Evolutionary conservation across 108 stramenopile species (phyloP).

Genomic region (Nannochloropsis oceanica): DNA sequence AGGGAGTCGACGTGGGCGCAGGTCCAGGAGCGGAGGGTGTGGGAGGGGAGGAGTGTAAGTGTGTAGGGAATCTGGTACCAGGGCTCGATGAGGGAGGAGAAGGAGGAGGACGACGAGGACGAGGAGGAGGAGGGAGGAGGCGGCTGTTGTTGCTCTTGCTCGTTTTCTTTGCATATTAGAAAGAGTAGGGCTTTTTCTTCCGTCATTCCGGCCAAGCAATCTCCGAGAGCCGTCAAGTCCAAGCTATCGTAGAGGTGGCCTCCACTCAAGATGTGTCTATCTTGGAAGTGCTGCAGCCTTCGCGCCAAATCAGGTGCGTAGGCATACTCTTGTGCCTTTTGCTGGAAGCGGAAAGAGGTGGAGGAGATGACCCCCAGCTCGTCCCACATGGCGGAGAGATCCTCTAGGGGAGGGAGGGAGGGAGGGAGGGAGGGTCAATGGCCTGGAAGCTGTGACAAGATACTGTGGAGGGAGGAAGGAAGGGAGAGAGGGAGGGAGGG

Average conservation of each 20-base stretch:
- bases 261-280: slow-evolving; percentile 6
- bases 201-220: not conserved
- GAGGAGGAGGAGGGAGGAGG: not conserved
- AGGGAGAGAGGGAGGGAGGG: not conserved
- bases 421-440: not conserved
- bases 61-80: slow-evolving; percentile 79
- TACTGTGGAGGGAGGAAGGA: not conserved
- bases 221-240: not conserved
- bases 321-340: slow-evolving; percentile 5
- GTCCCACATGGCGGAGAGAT: not conserved
- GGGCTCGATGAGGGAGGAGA: slow-evolving; percentile 33
- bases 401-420: not conserved
- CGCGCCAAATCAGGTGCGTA: slow-evolving; percentile 9
- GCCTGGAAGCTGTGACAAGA: too few species aligned
- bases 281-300: slow-evolving; percentile 4
- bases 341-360: not conserved
- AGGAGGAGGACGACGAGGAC: not conserved
- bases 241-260: slow-evolving; percentile 4
- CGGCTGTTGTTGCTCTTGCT: not conserved
- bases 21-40: slow-evolving; percentile 7
- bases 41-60: slow-evolving; percentile 34
- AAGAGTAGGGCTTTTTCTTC: not conserved
- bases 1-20: slow-evolving; percentile 1
- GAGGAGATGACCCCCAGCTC: not conserved
- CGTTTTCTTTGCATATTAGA: not conserved